Conservation (phyloP, 768 basidiomycete species). For the Rhodotorula babjevae region DNA sequence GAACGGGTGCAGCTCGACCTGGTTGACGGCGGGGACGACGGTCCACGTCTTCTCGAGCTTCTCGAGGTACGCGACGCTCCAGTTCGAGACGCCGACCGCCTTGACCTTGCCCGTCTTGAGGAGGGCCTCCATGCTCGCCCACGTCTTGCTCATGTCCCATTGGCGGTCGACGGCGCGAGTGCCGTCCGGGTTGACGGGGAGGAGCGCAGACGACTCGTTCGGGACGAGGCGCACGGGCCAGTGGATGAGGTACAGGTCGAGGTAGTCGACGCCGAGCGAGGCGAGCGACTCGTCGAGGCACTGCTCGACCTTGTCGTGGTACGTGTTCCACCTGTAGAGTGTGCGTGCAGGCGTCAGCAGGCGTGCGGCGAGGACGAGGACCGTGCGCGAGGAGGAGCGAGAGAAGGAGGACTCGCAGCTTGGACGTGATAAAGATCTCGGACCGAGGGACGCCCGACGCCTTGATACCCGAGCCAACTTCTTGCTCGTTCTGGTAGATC, state of each 20-base stretch:
- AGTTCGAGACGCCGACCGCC: constrained; percentile 59
- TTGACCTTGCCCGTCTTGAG: constrained; percentile 61
- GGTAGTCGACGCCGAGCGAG: constrained; percentile 65
- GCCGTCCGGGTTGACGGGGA: constrained; percentile 29
- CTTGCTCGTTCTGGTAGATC: constrained; percentile 45
- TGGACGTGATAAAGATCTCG: constrained; percentile 69
- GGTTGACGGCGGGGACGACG: constrained; percentile 66
- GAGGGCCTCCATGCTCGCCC: constrained; percentile 53
- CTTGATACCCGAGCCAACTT: constrained; percentile 76
- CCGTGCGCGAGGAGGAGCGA: too few species aligned
- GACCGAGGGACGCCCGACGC: constrained; percentile 66
- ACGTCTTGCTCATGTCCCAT: constrained; percentile 65
- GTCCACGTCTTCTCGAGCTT: constrained; percentile 57
- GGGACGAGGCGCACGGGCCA: constrained; percentile 72
- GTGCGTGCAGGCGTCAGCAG: too few species aligned
- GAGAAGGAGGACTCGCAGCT: constrained; percentile 25
- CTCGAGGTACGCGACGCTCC: constrained; percentile 59
- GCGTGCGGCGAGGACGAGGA: too few species aligned
- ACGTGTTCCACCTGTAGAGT: constrained; percentile 44
- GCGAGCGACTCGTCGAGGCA: constrained; percentile 67
- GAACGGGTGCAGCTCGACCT: constrained; percentile 67
- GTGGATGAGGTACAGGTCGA: constrained; percentile 75
- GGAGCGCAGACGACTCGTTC: constrained; percentile 41
- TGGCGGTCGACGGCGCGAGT: constrained; percentile 16
- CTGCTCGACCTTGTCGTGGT: constrained; percentile 58